Evolutionary conservation across 2,329 filamentous ascomycete genomes (phyloP), one percentile per base, ranked within the genome.

Genomic region (Zymoseptoria tritici): DNA sequence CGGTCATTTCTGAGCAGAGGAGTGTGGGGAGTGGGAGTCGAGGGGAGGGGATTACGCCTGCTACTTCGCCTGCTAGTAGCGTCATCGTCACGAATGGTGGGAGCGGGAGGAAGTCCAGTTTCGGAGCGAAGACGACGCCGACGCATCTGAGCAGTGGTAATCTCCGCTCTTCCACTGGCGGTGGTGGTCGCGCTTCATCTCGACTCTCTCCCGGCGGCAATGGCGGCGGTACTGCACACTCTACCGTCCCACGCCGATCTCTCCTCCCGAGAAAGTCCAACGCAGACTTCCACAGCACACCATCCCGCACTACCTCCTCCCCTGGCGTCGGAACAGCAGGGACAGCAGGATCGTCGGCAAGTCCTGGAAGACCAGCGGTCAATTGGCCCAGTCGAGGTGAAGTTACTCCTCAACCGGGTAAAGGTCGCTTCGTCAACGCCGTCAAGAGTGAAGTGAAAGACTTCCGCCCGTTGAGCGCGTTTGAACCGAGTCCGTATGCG

Each of bases 61-160:
- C 78, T 56, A 83, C 78, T 66, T 89, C 86, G 4, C 86, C 87
- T 24, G 84, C 86, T 24, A 88, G 85, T 16, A 88, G 85, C 20
- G 78, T 88, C 20, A 74, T 87, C 54, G 36, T 4, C 16, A n/a
- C 36, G 36, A 46, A n/a, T n/a, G 22, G 52, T 4, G 60, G 67
- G 29, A 4, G 26, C 2, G 80, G 81, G 60, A 78, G 80, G 26
- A 81, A 77, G 67, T 77, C 75, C 63, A 79, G 77, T 66, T 79
- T 81, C 22, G 76, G 76, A 21, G 70, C 71, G 3, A 67, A 73
- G 4, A 46, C 13, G 29, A 82, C 79, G 9, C 78, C 81, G 8
- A 71, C 70, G 19, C 67, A 66, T 0, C 58, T 71, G 9, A 66
- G 52, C 24, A 66, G 66, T 60, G 63, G 61, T 56, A 71, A 70